Evolutionary conservation across 148 eudicot genomes (phyloP), one percentile per base, ranked within the genome.

Genomic region (Vaccinium macrocarpon): DNA sequence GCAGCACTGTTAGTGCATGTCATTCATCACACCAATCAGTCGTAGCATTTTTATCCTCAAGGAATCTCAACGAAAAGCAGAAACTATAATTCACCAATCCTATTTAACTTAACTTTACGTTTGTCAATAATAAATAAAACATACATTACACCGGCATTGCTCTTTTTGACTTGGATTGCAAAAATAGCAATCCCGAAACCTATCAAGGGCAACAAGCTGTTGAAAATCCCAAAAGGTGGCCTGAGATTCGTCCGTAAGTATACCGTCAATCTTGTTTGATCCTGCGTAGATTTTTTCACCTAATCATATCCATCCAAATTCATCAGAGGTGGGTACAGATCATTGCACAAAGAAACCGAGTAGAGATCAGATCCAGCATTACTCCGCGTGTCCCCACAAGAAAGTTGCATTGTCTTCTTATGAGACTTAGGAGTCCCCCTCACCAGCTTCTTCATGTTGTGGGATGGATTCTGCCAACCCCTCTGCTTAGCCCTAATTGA

Each of bases 401-500:
- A 90, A 23, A 93, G 85, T 29, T 87, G 89, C 19, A 85, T 89
- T 21, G 89, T 85, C 71, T 85, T 88, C 53, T 82, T 86, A 46
- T 78, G 89, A 9, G 79, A 81, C 59, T 79, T 91, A 76, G 83
- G 77, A 50, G 86, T 91, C 85, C 89, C 84, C 6, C 81, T 62
- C 55, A 88, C 87, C 16, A 72, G 84, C 84, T 91, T 85, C 79
- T 87, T 86, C 49, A 80, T 50, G 86, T 84, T 86, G 16, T 81
- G 85, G 42, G 88, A 46, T 1, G 87, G 84, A 74, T 83, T 76
- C 82, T 77, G 88, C 73, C 71, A 49, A 16, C 68, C 81, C 32
- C 88, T 91, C 55, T 88, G 92, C 91, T 97, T 97, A 27, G 98
- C 98, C 91, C 83, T 94, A 53, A 90, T 94, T 1, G 99, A 93